These are phyloP conservation scores for Ampelomyces quisqualis DNA, from an alignment of 2,329 filamentous ascomycete species.

Conservation along the genomic window DNA sequence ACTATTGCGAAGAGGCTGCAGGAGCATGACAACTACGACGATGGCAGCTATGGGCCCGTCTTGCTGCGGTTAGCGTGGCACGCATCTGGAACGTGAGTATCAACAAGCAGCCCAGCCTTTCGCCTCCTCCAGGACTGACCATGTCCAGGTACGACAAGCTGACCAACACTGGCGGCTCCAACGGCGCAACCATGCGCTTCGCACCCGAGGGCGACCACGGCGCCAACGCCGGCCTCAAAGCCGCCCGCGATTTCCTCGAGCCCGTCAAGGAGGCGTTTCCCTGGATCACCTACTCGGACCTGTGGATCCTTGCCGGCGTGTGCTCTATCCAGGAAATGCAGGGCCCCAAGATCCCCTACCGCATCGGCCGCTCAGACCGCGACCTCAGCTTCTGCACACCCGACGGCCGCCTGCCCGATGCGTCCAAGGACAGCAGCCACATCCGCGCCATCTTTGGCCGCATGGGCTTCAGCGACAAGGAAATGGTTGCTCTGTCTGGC, in stretches of 20 bases:
- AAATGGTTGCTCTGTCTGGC: slow-evolving; percentile 90
- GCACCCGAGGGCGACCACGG: slow-evolving; percentile 84
- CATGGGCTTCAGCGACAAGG: slow-evolving; percentile 97
- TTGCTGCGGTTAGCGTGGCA: slow-evolving; percentile 92
- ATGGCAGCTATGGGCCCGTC: slow-evolving; percentile 93
- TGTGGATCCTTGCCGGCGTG: slow-evolving; percentile 90
- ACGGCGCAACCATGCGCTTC: slow-evolving; percentile 97
- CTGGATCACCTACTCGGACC: slow-evolving; percentile 94
- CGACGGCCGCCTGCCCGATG: slow-evolving; percentile 87
- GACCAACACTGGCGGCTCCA: slow-evolving; percentile 87
- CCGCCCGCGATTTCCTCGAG: slow-evolving; percentile 88
- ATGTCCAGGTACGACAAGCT: slow-evolving; percentile 68
- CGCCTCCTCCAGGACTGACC: background rate
- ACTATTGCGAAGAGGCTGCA: slow-evolving; percentile 76
- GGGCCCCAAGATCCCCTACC: slow-evolving; percentile 82
- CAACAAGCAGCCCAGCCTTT: background rate
- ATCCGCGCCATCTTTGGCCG: slow-evolving; percentile 89
- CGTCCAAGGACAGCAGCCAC: slow-evolving; percentile 71
- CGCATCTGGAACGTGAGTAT: slow-evolving; percentile 70
- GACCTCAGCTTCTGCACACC: slow-evolving; percentile 86
- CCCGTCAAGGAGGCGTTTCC: slow-evolving; percentile 86
- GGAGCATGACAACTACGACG: slow-evolving; percentile 93
- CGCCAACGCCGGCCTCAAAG: slow-evolving; percentile 86
- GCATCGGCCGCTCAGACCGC: slow-evolving; percentile 79
- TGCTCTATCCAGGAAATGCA: slow-evolving; percentile 93